Base-by-base conservation (phyloP, 148 eudicot species). In the Rhododendron griersonianum region DNA sequence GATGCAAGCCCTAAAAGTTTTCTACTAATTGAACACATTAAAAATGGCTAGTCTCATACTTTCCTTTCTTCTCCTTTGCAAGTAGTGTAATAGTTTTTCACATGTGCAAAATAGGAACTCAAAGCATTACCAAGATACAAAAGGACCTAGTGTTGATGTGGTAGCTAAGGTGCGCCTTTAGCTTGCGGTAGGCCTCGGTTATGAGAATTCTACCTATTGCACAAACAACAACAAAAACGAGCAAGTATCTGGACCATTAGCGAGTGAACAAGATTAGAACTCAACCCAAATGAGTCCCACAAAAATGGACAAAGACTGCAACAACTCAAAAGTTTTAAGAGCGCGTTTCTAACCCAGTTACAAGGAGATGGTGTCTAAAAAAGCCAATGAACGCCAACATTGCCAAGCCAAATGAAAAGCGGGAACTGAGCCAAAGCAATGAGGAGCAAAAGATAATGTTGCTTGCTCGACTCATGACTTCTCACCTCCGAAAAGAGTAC, bases 361-460 rank as follows among this genome's bases (percentile, higher is more conserved):
- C 50, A 80, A 28, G 39, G 6, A 63, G 44, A 50, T 11, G 51
- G 3, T n/a, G 10, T 47, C 65, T 35, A 87, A 30, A 87, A 87
- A 33, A 87, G 78, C 88, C 85, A 87, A 83, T 83, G 59, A 51
- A 83, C 45, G 25, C 93, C 93, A 33, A 93, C 87, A 86, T 94
- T 93, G 28, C 98, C 95, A 15, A 94, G 98, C 95, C 98, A 94
- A 73, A 94, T 75, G 87, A 88, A 89, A 85, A 94, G 92, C 2
- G 98, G 98, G 86, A 94, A 91, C 91, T 94, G 98, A 84, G 92
- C 95, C 44, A 92, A 84, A 2, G 92, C 95, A 67, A 93, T 93
- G 84, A 94, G 86, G 67, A 94, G 93, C 88, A 94, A 78, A 30
- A 93, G 93, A 57, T 90, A 90, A 76, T 94, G 95, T 87, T 93